Evolutionary conservation across 2,329 filamentous ascomycete species (phyloP), one percentile per base, ranked within the genome.

Genomic region (Exophiala sideris): DNA sequence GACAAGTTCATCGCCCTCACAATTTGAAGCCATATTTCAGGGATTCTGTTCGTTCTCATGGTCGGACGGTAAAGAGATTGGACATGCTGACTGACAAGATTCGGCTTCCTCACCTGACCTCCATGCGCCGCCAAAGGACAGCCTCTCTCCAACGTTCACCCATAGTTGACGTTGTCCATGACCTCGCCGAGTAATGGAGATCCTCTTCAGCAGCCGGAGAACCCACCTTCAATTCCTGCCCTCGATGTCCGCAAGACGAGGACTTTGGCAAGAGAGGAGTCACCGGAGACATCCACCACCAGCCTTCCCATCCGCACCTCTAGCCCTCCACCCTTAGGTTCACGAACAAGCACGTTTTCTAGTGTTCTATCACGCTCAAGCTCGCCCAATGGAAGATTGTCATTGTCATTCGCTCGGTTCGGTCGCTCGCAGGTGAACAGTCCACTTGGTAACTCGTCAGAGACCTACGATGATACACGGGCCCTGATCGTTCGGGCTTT

Each of bases 401-500:
- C 81, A 11, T 78, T 82, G 3, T 81, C 80, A n/a, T 77, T 72
- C 29, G 64, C 70, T 29, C 71, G 70, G 54, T 71, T 82, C 56
- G 71, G 76, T 16, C 73, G 75, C 34, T 73, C 73, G n/a, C 72
- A 71, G 24, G 64, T 73, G 12, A 69, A 69, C 8, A 75, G 73
- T 5, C 72, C 72, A 1, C 71, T 84, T 12, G 79, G 81, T 18
- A 81, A 78, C 62, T 75, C 79, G 42, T 71, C 76, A 21, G 76
- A 73, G 64, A 76, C 69, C 45, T 75, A 76, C 6, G 79, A 83
- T 58, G 82, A 85, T 65, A 75, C 79, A 47, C 73, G 81, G 52
- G 78, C 79, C 32, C 75, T 96, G 46, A 86, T 97, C 40, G 77
- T 95, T 50, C 86, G 86, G 55, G 87, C 91, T 2, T 96, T 96